Evolutionary conservation across 2,329 filamentous ascomycete species (phyloP), one percentile per base, ranked within the genome.

Genomic region (Colletotrichum sp.): DNA sequence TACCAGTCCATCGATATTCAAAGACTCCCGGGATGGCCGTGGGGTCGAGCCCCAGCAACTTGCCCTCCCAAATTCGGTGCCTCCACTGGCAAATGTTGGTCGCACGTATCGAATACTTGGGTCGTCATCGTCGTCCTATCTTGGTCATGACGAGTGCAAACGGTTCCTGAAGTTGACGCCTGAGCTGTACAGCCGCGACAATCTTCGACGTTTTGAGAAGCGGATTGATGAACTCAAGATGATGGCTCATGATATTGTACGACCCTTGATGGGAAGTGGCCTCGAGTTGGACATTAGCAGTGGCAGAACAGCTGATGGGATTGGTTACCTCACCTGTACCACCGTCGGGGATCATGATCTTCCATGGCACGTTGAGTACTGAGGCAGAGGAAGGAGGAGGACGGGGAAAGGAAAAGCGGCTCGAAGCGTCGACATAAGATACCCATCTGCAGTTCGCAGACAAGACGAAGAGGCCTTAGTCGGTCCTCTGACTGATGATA

Each of bases 101-200:
- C 92, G 94, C 61, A 91, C 96, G 2, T 98, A 96, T 84, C 92
- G 95, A 57, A 90, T 94, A 3, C 88, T 98, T 10, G 96, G 95
- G 36, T 90, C 91, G 6, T 87, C 90, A 4, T 87, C 91, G 0
- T 84, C 89, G 12, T 88, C 90, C 1, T 98, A 97, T 82, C 91
- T 99, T 7, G 85, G 88, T 2, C 95, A 96, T 82, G 96, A 98
- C 78, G 96, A 98, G 78, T 94, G 96, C 82, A 98, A 98, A 84
- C 92, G 92, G 26, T 98, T 98, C 80, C 89, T 98, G 68, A 98
- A 98, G 83, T 87, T 96, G 26, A 93, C 92, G 13, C 94, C 95
- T 0, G 94, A 97, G 24, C 85, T 96, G 9, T 98, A 98, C 85
- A 95, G 91, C 60, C 90, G 96, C 21, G 96, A 98, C n/a, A 96